A percentile compares a stretch with the other conserved stretches of the same genome.
Evolutionary conservation across 1,284 basidiomycete genomes (phyloP).

Genomic region (Meira miltonrushii): DNA sequence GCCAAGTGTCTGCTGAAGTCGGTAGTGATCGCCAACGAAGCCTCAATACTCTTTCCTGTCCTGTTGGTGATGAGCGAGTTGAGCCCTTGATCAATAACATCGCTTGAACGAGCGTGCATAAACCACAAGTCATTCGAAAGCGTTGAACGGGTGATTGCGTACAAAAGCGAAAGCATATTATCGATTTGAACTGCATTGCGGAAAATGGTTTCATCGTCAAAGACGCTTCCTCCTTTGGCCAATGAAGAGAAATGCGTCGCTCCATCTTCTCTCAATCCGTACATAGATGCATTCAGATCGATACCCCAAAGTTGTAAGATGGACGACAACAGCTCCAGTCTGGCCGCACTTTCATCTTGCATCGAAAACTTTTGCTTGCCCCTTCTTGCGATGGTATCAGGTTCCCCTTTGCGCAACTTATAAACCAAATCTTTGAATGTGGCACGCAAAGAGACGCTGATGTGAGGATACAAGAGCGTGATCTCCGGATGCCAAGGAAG

Average conservation of each 20-base stretch:
- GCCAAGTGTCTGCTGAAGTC: too few species aligned
- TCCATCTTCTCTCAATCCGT: conserved; percentile 21
- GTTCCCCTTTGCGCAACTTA: background rate
- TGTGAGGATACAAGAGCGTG: conserved; percentile 32
- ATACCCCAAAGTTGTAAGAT: conserved; percentile 39
- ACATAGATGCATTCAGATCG: conserved; percentile 24
- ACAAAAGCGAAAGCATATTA: conserved; percentile 25
- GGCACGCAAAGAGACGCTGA: conserved; percentile 24
- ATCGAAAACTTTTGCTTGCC: background rate
- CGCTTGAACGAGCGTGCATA: background rate
- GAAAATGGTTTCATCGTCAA: conserved; percentile 23
- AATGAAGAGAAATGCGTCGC: conserved; percentile 5
- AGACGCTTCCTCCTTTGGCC: conserved; percentile 1
- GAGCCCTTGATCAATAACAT: background rate
- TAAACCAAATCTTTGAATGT: conserved; percentile 31
- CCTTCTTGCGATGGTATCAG: background rate
- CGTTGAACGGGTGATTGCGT: conserved; percentile 18
- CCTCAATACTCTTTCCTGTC: too few species aligned
- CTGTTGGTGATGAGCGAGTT: too few species aligned
- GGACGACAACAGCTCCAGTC: conserved; percentile 32
- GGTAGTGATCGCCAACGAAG: too few species aligned
- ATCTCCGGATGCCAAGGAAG: conserved; percentile 36
- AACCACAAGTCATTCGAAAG: conserved; percentile 14
- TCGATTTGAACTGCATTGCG: conserved; percentile 26
- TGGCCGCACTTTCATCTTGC: conserved; percentile 27